phyloP scores from a whole-genome alignment of 257 asterid genomes.

The Solanum tarijense region DNA sequence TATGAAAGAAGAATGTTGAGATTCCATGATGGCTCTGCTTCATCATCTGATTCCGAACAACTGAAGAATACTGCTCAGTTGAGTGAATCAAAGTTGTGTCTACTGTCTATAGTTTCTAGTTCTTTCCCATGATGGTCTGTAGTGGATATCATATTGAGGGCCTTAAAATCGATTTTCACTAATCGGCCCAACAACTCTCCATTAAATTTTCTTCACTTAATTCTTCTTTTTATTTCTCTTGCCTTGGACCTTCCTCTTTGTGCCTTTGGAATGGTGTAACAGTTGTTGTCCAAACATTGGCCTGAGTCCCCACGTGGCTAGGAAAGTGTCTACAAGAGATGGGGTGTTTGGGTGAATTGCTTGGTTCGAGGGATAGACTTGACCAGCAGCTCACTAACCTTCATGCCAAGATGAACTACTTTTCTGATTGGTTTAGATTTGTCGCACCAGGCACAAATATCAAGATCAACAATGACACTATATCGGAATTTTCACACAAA shows the following conservation, averaged over 20 bases:
- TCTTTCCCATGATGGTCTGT: not conserved
- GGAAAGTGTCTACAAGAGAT: not conserved
- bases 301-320: not conserved
- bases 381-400: not conserved
- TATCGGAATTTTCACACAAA: not conserved
- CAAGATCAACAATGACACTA: not conserved
- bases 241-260: not conserved
- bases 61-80: not conserved
- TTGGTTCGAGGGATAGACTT: not conserved
- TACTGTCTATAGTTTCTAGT: not conserved
- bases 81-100: not conserved
- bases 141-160: not conserved
- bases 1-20: not conserved
- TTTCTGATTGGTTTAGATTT: not conserved
- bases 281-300: not conserved
- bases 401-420: not conserved
- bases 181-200: not conserved
- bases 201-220: not conserved
- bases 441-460: not conserved
- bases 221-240: not conserved
- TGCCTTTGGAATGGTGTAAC: not conserved
- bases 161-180: not conserved
- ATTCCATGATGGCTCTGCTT: not conserved
- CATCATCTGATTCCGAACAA: not conserved
- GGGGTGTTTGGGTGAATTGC: not conserved